Percentiles rank a stretch among this genome's conserved stretches.
Conservation (phyloP, 176 grass and related monocot species). For the Paspalum vaginatum region DNA sequence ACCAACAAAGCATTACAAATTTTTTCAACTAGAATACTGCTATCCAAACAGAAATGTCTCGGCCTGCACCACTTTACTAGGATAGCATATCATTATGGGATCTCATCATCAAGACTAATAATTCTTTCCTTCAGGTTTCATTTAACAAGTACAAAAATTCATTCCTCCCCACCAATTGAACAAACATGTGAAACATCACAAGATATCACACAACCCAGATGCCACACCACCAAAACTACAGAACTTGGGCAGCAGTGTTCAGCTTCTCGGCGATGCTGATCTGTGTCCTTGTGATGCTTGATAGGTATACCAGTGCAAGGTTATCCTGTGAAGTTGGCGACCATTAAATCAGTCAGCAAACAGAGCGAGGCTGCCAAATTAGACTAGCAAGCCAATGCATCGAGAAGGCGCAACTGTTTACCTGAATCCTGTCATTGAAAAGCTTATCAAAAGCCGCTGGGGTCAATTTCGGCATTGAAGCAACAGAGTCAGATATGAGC, state of each 20-base stretch:
- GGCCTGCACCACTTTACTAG: neutral
- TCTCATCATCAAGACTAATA: neutral
- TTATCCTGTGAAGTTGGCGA: slow-evolving; percentile 63
- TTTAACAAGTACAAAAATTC: slow-evolving; percentile 44
- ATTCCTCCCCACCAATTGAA: slow-evolving; percentile 21
- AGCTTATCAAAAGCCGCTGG: slow-evolving; percentile 83
- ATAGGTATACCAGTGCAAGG: slow-evolving; percentile 80
- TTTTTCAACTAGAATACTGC: neutral
- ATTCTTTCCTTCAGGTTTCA: slow-evolving; percentile 20
- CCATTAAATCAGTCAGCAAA: neutral
- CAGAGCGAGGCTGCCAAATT: neutral
- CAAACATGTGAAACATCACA: slow-evolving; percentile 29
- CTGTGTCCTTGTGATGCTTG: slow-evolving; percentile 88
- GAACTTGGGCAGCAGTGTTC: slow-evolving; percentile 85
- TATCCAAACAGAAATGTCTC: neutral
- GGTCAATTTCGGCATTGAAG: slow-evolving; percentile 78
- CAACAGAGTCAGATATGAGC: slow-evolving; percentile 65
- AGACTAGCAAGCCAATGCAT: neutral
- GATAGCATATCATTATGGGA: slow-evolving; percentile 1
- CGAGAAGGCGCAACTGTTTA: slow-evolving; percentile 18
- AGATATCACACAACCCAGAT: slow-evolving; percentile 6
- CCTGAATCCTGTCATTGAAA: slow-evolving; percentile 94
- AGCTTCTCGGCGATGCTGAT: slow-evolving; percentile 88
- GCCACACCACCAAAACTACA: slow-evolving; percentile 45
- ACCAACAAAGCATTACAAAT: slow-evolving; percentile 25